Evolutionary conservation across 2,329 filamentous ascomycete species (phyloP), one percentile per base, ranked within the genome.

Genomic region (Raffaelea albimanens): DNA sequence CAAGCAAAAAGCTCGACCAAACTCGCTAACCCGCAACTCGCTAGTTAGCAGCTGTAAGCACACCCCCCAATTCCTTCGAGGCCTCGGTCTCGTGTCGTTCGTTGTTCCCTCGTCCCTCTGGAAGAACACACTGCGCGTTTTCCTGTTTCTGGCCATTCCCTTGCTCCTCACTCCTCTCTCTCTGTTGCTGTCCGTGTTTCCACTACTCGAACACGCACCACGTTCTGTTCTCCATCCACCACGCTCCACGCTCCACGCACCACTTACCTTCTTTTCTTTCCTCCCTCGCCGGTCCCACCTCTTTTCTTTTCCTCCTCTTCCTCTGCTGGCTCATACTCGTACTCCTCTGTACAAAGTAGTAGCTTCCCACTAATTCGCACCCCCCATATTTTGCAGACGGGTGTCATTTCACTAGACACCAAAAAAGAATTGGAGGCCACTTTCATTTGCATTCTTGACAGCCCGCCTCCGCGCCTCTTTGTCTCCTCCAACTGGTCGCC

Each of bases 111-210:
- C n/a, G 14, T 4, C n/a, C 22, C 7, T 23, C 41, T 33, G 25
- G 40, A 22, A 40, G 16, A 31, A 43, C 4, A 33, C 29, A 44
- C 33, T 25, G 42, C 42, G 42, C 42, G 42, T 44, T 44, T 43
- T 36, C 42, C n/a, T 3, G 8, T 19, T 18, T 43, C 22, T 43
- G n/a, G 11, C 11, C 29, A 25, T 43, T 29, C 29, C 22, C 3
- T 25, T 42, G 40, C 16, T 36, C 18, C 41, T 43, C 25, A 20
- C 19, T 31, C 18, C 16, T 10, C 29, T 22, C n/a, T 44, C 20
- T 9, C 8, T 11, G 13, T 14, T 11, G 18, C 11, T 43, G 10
- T 10, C 16, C 31, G 31, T 34, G 9, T 16, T 34, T 34, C 31
- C 10, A 34, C 16, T 34, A 10, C 16, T 34, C 16, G 31, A n/a